Conservation (phyloP, 352 stramenopile species). For the Phytopythium vexans region DNA sequence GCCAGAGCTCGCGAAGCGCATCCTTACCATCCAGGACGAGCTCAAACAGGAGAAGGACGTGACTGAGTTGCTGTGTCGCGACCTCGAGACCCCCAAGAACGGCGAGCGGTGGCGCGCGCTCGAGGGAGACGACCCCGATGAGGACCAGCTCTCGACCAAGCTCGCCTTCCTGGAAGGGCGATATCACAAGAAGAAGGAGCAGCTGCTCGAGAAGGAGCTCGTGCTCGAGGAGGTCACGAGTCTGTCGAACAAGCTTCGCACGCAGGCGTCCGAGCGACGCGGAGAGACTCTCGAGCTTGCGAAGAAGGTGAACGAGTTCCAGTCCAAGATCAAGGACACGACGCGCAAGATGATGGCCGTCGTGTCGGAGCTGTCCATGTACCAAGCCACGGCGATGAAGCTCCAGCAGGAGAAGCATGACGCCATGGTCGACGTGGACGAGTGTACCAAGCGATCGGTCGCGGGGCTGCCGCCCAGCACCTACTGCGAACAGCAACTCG, state of each 20-base stretch:
- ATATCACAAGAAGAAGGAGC: slow-evolving; percentile 90
- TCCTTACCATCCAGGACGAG: slow-evolving; percentile 79
- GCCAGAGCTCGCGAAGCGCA: slow-evolving; percentile 75
- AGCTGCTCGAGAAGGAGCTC: slow-evolving; percentile 93
- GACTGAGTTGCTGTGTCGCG: slow-evolving; percentile 85
- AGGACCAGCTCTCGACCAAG: slow-evolving; percentile 85
- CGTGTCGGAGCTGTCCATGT: slow-evolving; percentile 94
- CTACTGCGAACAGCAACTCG: slow-evolving; percentile 74
- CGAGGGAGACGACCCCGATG: slow-evolving; percentile 86
- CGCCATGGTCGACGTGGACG: slow-evolving; percentile 58
- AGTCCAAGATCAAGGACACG: slow-evolving; percentile 87
- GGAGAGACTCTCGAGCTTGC: slow-evolving; percentile 81
- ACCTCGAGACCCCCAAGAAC: slow-evolving; percentile 91
- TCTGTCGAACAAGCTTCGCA: slow-evolving; percentile 80
- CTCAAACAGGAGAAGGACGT: slow-evolving; percentile 83
- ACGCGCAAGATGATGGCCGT: slow-evolving; percentile 94
- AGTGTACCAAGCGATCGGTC: slow-evolving; percentile 50
- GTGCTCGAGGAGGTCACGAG: slow-evolving; percentile 92
- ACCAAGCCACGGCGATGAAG: slow-evolving; percentile 93
- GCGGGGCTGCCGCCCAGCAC: slow-evolving; percentile 71
- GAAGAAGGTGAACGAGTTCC: slow-evolving; percentile 90
- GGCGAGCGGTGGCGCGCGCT: slow-evolving; percentile 84
- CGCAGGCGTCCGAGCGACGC: slow-evolving; percentile 70
- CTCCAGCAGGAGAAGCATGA: slow-evolving; percentile 92
- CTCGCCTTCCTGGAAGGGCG: slow-evolving; percentile 82